Base-by-base conservation (phyloP, 129 eudicot species). In the Flaveria robusta region DNA sequence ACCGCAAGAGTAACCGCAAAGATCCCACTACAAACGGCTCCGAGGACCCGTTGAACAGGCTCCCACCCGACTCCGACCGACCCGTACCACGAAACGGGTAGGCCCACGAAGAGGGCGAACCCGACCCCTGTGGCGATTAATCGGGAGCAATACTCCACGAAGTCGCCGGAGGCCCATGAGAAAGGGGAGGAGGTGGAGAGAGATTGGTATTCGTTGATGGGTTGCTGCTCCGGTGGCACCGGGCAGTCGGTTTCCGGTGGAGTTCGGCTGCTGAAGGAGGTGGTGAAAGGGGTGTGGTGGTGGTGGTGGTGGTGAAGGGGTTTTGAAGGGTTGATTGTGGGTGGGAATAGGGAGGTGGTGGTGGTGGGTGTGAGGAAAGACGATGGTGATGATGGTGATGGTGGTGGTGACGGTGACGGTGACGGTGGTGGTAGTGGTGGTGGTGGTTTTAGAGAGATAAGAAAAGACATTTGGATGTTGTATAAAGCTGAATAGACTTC, bases 41-140 rank as follows among this genome's bases (percentile, higher is more conserved):
- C 97, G 74, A 87, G 55, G 3, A 87, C 66, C 76, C 88, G 76
- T 23, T 83, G 86, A 16, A 79, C 7, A 31, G 97, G 94, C 34
- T 87, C 96, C 82, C 81, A 79, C 66, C 81, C 88, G 15, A 86
- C 77, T 41, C 92, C 96, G 16, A 83, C 88, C 5, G 96, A 84
- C 68, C 99, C 97, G 76, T 87, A 82, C 96, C 93, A 95, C 1
- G 96, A 84, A 78, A 95, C 96, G 2, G 97, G 99, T 1, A 95
- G 82, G 9, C 99, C 99, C 70, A 95, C 97, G 22, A 91, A 87
- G 47, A 95, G 76, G 15, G 88, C 96, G 74, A 95, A 91, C 13
- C 90, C 81, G 19, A 74, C 77, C 6, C 99, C 97, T 9, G 88
- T 85, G 7, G 50, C 92, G 19, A 87, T 34, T 43, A 95, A 71